phyloP scores from a whole-genome alignment of 2,329 filamentous ascomycete genomes.

The Scytalidium lignicola region DNA sequence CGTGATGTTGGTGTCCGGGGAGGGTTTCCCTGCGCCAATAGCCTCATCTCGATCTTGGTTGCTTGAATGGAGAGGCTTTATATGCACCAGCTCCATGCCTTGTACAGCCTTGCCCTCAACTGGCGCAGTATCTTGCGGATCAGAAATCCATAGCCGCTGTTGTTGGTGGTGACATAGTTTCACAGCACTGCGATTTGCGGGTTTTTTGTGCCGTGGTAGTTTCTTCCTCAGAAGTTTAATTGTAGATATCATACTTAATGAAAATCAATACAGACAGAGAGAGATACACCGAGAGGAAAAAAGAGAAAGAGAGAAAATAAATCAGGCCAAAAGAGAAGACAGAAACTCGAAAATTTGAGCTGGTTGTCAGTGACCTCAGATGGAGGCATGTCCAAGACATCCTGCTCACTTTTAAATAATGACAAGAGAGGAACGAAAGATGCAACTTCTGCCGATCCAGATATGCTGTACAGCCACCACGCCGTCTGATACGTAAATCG shows the following conservation, averaged over 20 bases:
- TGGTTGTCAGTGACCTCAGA: no score
- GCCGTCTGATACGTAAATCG: no score
- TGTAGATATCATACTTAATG: background rate
- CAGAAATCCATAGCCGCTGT: background rate
- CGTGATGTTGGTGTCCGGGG: background rate
- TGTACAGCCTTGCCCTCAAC: background rate
- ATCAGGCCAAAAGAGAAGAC: no score
- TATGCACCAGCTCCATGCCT: background rate
- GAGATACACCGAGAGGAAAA: no score
- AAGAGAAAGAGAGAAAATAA: no score
- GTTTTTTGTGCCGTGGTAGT: background rate
- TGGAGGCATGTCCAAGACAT: no score
- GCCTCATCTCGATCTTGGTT: background rate
- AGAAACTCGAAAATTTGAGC: no score
- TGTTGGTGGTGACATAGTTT: background rate
- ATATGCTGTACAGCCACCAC: no score
- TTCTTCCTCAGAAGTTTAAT: background rate
- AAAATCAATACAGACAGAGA: background rate
- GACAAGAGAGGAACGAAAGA: no score
- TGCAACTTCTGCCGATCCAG: no score
- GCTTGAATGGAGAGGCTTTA: background rate
- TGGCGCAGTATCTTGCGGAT: background rate
- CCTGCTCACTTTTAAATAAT: no score
- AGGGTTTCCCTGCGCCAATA: background rate
- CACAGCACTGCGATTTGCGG: background rate